phyloP scores from a whole-genome alignment of 164 flowering plant species.

The Vitis riparia region DNA sequence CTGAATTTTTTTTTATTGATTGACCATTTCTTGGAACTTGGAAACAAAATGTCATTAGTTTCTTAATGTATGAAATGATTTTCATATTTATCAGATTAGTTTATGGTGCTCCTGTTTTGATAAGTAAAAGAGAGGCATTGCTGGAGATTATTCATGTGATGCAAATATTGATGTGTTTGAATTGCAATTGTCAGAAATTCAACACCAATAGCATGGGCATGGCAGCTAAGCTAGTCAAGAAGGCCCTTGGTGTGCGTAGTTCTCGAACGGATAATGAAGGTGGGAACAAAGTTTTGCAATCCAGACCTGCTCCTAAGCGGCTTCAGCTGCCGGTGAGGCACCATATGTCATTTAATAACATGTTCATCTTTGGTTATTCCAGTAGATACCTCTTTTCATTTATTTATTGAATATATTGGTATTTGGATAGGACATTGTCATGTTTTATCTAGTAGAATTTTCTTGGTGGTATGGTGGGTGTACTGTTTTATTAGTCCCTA shows the following conservation, averaged over 20 bases:
- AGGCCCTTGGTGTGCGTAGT: constrained; percentile 33
- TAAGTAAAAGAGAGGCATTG: neutral
- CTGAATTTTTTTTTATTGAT: no score
- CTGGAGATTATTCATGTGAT: neutral
- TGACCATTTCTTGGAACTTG: no score
- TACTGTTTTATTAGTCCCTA: neutral
- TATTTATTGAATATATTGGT: neutral
- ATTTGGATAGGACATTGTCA: neutral
- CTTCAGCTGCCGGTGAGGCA: constrained; percentile 32
- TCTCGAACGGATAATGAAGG: constrained; percentile 33
- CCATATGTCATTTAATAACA: neutral
- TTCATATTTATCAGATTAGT: neutral
- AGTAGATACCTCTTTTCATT: neutral
- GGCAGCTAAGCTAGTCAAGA: constrained; percentile 38
- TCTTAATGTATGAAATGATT: no score
- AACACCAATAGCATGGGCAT: constrained; percentile 41
- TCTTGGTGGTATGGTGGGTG: neutral
- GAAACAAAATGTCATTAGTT: no score
- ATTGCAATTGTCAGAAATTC: constrained; percentile 42
- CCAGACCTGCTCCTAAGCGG: constrained; percentile 23
- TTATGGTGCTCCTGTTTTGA: neutral
- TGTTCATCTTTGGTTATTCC: neutral
- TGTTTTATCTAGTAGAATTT: neutral
- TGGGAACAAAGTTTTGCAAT: constrained; percentile 20
- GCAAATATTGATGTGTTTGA: neutral